A percentile compares a stretch with the other conserved stretches of the same genome.
Conservation (phyloP, 2,329 filamentous ascomycete species). For the Apiospora saccharicola region DNA sequence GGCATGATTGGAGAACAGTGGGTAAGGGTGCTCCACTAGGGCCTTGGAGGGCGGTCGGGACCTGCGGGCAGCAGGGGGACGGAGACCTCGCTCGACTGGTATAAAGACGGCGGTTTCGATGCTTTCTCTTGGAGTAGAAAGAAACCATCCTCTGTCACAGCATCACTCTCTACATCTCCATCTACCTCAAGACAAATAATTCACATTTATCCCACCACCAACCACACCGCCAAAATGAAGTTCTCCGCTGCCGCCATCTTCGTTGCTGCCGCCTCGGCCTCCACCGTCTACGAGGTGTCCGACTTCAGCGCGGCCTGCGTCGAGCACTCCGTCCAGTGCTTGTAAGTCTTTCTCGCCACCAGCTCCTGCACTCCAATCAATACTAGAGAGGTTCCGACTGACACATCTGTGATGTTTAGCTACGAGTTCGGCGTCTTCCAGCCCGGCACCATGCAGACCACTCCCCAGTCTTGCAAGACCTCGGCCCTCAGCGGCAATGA, state of each 20-base stretch:
- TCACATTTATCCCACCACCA: not conserved
- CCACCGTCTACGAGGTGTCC: conserved; percentile 23
- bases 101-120: conserved; percentile 11
- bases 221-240: conserved; percentile 20
- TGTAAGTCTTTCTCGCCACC: not conserved
- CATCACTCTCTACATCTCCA: not conserved
- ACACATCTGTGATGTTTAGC: not conserved
- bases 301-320: conserved; percentile 18
- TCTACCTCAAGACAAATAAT: not conserved
- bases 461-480: not conserved
- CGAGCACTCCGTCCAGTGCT: conserved; percentile 21
- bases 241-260: conserved; percentile 24
- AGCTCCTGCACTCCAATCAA: not conserved
- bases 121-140: not conserved
- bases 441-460: conserved; percentile 18
- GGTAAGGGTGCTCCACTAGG: not conserved
- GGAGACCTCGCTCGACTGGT: not conserved
- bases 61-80: not conserved
- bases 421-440: conserved; percentile 20
- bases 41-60: not conserved
- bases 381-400: too few relatives aligned
- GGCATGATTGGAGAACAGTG: too few relatives aligned
- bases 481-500: not conserved
- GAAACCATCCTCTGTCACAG: not conserved
- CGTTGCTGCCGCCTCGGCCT: conserved; percentile 15